Base-by-base conservation (phyloP, 257 asterid species). In the Nicotiana knightiana region DNA sequence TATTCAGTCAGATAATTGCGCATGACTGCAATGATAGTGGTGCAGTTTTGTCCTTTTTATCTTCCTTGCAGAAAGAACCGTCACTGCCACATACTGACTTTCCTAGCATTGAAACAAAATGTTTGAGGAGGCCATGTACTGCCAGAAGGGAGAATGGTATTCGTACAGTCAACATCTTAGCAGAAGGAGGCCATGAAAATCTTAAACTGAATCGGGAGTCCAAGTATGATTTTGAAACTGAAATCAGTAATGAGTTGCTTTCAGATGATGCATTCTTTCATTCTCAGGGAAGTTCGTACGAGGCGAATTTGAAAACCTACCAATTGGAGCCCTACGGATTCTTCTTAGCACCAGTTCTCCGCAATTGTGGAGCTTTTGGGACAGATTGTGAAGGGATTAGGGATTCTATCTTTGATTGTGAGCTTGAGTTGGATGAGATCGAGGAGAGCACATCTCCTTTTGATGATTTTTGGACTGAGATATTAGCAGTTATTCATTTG, bases 381-480 rank as follows among this genome's bases (percentile, higher is more conserved):
- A 77, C 15, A 57, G 59, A 79, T 48, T 73, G 51, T 58, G 81
- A 77, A 80, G 75, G 66, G 67, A 35, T 61, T 21, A 28, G 3
- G 33, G 18, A 82, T 13, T 46, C 82, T 13, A 73, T 48, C 83
- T 58, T 17, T 57, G 26, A 37, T 67, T 85, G 54, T 24, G 76
- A 54, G 48, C 79, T 67, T 48, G 82, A 65, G 80, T 18, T 63
- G 75, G 82, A 62, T 83, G 80, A 67, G 35, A 83, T 80, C 15
- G 91, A 86, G 76, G 88, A 83, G 9, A 48, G 80, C 80, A 82
- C 83, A 80, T 76, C 61, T 28, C 68, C 84, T 8, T 89, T 85
- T 70, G 93, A 89, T 51, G 91, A 86, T 67, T 80, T 84, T 39
- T 91, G 91, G 96, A 78, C 83, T 21, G 93, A 91, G 67, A 89